A percentile compares a stretch with the other conserved stretches of the same genome.
Evolutionary conservation across 2,329 filamentous ascomycete species (phyloP).

Genomic region (Penicillium crustosum): DNA sequence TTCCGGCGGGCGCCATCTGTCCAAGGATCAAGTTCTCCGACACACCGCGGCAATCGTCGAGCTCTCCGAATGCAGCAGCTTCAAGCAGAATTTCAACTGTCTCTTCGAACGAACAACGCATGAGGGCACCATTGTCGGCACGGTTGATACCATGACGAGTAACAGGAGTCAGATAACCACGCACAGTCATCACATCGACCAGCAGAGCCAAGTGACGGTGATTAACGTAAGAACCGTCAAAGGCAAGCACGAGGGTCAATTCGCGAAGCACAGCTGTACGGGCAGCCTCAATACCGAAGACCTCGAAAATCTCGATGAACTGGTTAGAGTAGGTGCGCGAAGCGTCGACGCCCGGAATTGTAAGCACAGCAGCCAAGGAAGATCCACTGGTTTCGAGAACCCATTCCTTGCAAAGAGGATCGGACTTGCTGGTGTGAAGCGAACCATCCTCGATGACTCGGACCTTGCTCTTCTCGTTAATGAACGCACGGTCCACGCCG

Average conservation of each 20-base stretch:
- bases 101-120: conserved; percentile 99
- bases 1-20: conserved; percentile 94
- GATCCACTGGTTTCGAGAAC: conserved; percentile 94
- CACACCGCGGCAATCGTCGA: conserved; percentile 96
- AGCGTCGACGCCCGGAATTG: conserved; percentile 83
- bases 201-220: conserved; percentile 94
- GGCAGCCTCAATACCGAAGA: conserved; percentile 94
- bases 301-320: conserved; percentile 88
- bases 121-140: conserved; percentile 93
- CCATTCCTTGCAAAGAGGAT: conserved; percentile 82
- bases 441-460: conserved; percentile 68
- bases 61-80: conserved; percentile 87
- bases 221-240: conserved; percentile 99
- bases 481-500: conserved; percentile 87
- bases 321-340: conserved; percentile 90
- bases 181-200: conserved; percentile 96
- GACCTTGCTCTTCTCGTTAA: conserved; percentile 75
- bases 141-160: conserved; percentile 98
- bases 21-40: conserved; percentile 99
- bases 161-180: conserved; percentile 90
- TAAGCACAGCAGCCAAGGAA: conserved; percentile 77
- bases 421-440: conserved; percentile 70
- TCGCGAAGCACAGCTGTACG: conserved; percentile 84
- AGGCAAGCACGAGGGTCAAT: conserved; percentile 87
- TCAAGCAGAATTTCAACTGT: conserved; percentile 98